phyloP scores from a whole-genome alignment of 805 yeast species.

The Hanseniaspora valbyensis region DNA sequence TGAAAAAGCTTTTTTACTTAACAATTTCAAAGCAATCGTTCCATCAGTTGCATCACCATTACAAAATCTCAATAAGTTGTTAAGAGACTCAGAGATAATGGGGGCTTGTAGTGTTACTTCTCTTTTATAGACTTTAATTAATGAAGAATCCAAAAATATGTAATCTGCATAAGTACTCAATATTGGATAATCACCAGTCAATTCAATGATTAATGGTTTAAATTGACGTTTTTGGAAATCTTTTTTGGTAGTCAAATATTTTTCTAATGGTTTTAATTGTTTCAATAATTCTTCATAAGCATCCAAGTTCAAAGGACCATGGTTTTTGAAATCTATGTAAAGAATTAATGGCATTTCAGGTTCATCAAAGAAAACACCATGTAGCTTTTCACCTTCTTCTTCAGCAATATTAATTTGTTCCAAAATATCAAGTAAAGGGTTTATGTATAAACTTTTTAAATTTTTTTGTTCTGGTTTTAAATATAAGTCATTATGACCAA shows the following conservation, averaged over 20 bases:
- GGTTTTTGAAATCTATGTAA: constrained; percentile 48
- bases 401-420: constrained; percentile 34
- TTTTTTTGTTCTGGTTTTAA: constrained; percentile 36
- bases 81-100: constrained; percentile 37
- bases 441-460: constrained; percentile 40
- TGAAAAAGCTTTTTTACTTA: constrained; percentile 16
- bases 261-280: constrained; percentile 33
- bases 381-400: constrained; percentile 16
- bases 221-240: constrained; percentile 19
- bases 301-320: constrained; percentile 29
- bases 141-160: constrained; percentile 19
- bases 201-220: constrained; percentile 46
- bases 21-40: not conserved
- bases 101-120: constrained; percentile 18
- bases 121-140: constrained; percentile 17
- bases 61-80: constrained; percentile 20
- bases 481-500: constrained; percentile 49
- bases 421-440: constrained; percentile 41
- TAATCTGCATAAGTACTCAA: constrained; percentile 1
- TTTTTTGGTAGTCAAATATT: constrained; percentile 34
- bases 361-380: constrained; percentile 37
- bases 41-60: not conserved
- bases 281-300: constrained; percentile 39
- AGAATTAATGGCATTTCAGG: constrained; percentile 45
- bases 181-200: constrained; percentile 55